phyloP scores from a whole-genome alignment of 2,329 filamentous ascomycete species.

The Pseudocercospora eumusae region DNA sequence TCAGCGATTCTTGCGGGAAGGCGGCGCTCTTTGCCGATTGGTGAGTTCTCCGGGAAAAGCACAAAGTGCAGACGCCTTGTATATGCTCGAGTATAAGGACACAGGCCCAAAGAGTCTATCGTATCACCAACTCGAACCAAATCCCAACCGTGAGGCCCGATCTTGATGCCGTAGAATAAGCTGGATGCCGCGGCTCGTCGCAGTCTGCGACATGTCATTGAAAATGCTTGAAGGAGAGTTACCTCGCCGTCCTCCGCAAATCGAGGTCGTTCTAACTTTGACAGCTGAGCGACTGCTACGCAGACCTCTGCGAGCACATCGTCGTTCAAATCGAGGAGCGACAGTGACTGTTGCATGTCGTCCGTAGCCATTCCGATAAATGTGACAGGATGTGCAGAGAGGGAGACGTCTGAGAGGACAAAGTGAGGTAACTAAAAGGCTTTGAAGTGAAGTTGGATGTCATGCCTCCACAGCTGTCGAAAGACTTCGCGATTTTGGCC shows the following conservation, averaged over 20 bases:
- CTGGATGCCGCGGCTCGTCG: not conserved
- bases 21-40: not conserved
- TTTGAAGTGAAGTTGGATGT: not conserved
- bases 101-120: not conserved
- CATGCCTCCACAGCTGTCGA: not conserved
- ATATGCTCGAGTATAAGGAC: not conserved
- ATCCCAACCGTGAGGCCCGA: constrained; percentile 3
- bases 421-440: not conserved
- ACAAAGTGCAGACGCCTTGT: not conserved
- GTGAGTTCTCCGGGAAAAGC: not conserved
- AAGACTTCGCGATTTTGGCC: not conserved
- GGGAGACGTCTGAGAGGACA: not conserved
- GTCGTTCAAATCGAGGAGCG: constrained; percentile 1
- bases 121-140: not conserved
- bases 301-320: not conserved
- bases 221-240: not conserved
- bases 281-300: not conserved
- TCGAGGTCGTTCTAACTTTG: not conserved
- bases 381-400: not conserved
- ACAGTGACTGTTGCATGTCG: not conserved
- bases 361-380: not conserved
- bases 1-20: not conserved
- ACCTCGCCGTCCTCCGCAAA: not conserved
- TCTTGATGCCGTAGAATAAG: not conserved
- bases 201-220: not conserved